phyloP scores from a whole-genome alignment of 352 stramenopile genomes.

The Globisporangium rhizosaccharum region DNA sequence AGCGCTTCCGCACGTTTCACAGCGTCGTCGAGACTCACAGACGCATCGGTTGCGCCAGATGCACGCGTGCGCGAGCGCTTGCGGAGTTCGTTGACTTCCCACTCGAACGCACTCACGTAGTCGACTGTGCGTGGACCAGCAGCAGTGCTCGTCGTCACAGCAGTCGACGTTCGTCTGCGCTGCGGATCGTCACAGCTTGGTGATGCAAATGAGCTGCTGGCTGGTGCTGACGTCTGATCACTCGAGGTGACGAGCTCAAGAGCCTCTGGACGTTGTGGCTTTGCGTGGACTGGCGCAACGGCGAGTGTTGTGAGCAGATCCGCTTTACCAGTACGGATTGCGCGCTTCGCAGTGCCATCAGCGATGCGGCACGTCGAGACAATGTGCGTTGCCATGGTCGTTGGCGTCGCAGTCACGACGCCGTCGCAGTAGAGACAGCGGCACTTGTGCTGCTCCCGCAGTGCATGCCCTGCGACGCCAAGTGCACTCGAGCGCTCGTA shows the following conservation, averaged over 20 bases:
- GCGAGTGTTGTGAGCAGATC: conserved; percentile 1
- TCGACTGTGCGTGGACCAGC: not conserved
- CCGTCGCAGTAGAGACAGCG: conserved; percentile 13
- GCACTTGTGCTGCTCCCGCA: conserved; percentile 5
- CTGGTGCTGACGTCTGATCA: not conserved
- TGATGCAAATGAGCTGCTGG: too few relatives aligned
- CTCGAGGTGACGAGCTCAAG: not conserved
- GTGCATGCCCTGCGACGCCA: conserved; percentile 1
- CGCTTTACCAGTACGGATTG: conserved; percentile 1
- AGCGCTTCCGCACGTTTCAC: conserved; percentile 1
- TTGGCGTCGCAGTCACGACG: conserved; percentile 1
- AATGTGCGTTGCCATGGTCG: conserved; percentile 15
- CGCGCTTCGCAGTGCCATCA: conserved; percentile 6
- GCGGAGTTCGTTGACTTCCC: conserved; percentile 2
- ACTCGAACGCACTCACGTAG: conserved; percentile 6
- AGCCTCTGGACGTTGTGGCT: not conserved
- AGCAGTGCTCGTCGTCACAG: too few relatives aligned
- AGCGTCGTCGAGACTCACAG: not conserved
- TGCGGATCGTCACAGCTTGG: too few relatives aligned
- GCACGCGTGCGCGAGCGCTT: not conserved
- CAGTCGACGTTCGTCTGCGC: too few relatives aligned
- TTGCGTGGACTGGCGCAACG: not conserved
- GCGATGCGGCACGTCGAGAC: conserved; percentile 6
- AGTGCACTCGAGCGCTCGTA: conserved; percentile 3
- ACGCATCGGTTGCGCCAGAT: not conserved